Percentiles rank a stretch among this genome's conserved stretches.
phyloP scores from a whole-genome alignment of 2,329 filamentous ascomycete genomes.

The Clarireedia paspali region DNA sequence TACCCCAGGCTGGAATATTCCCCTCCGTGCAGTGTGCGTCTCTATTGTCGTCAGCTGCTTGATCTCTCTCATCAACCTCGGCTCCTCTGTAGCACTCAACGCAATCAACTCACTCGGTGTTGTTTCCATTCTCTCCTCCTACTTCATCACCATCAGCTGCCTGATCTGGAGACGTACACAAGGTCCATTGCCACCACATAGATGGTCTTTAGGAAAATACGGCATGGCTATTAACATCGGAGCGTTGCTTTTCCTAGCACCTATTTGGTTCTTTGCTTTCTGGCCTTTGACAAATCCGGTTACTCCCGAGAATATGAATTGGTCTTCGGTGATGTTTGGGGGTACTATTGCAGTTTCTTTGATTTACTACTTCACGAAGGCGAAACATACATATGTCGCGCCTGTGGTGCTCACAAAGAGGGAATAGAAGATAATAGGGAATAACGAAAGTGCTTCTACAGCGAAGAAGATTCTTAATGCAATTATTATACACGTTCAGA shows the following conservation, averaged over 20 bases:
- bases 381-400: constrained; percentile 21
- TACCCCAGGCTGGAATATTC: constrained; percentile 13
- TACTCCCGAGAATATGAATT: constrained; percentile 40
- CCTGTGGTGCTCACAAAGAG: constrained; percentile 10
- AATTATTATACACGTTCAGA: no score
- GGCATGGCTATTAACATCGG: constrained; percentile 35
- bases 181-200: constrained; percentile 32
- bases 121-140: constrained; percentile 41
- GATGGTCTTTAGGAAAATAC: constrained; percentile 35
- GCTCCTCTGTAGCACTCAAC: constrained; percentile 42
- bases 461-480: no score
- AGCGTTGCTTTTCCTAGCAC: constrained; percentile 35
- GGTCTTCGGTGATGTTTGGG: constrained; percentile 13
- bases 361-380: constrained; percentile 15
- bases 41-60: constrained; percentile 11
- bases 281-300: constrained; percentile 36
- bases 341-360: constrained; percentile 8
- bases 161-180: constrained; percentile 29
- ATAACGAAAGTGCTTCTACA: no score
- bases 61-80: constrained; percentile 37
- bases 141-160: constrained; percentile 38
- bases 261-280: constrained; percentile 36
- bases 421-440: background rate
- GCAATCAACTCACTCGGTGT: constrained; percentile 42
- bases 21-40: constrained; percentile 12